Evolutionary conservation across 1,284 basidiomycete genomes (phyloP), one percentile per base, ranked within the genome.

Genomic region (Ceratobasidium sp.): DNA sequence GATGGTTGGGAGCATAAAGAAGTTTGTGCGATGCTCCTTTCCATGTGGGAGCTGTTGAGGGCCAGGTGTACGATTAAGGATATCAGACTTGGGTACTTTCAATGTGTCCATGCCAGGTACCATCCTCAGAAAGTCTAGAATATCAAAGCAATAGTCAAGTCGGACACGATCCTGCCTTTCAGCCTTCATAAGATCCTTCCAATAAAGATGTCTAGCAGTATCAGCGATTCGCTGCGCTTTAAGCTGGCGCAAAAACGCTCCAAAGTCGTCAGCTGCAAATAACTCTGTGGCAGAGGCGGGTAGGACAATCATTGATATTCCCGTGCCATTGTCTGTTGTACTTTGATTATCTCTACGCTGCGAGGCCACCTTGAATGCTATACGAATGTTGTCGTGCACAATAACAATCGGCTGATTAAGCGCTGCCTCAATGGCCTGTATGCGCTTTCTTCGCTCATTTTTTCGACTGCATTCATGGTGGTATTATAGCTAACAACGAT

Each of bases 271-370:
- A 4, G 31, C 4, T 7, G 31, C 31, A 1, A n/a, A 5, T 17
- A 53, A 53, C n/a, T 29, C 50, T 6, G 15, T 5, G 1, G 31
- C 50, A 17, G 50, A 53, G 1, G 17, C 35, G 10, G 55, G 55
- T 15, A 58, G n/a, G 25, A 31, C 55, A 45, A 58, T 27, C n/a
- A 45, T 45, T 4, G 55, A 40, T 40, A 45, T 31, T 4, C 35
- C 55, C n/a, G 55, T 58, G 5, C 55, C 55, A 29, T 58, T 58
- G 42, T 58, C 55, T 8, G 38, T 45, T 20, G 17, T 17, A 40
- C 35, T 31, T n/a, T 58, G 55, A 25, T 20, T 34, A 31, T 58
- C 27, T 10, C 35, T 38, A 13, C 34, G 55, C 55, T 58, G 55
- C 4, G 55, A 42, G 12, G 27, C 22, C n/a, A 58, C 34, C 4